Evolutionary conservation across 257 asterid species (phyloP).

Genomic region (Mentha longifolia): DNA sequence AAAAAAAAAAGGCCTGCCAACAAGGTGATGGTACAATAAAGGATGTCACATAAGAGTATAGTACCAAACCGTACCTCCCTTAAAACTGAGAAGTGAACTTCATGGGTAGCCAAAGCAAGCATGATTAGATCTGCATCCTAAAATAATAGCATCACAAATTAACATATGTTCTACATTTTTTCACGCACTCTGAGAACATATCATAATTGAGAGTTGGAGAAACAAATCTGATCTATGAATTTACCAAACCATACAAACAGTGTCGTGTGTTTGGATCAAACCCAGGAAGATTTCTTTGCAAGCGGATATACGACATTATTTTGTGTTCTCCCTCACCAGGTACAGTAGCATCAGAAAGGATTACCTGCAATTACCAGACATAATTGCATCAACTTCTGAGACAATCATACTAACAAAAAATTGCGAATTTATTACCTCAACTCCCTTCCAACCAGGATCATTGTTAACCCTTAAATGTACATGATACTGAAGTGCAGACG

Average conservation of each 20-base stretch:
- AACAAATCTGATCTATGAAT: conserved; percentile 20
- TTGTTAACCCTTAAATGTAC: conserved; percentile 51
- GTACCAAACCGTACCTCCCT: conserved; percentile 52
- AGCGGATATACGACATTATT: conserved; percentile 73
- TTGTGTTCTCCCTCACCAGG: conserved; percentile 92
- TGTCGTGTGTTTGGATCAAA: conserved; percentile 76
- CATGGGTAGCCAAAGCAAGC: conserved; percentile 72
- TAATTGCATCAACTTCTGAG: conserved; percentile 18
- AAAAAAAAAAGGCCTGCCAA: too few species aligned
- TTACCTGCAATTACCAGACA: conserved; percentile 50
- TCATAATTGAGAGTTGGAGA: conserved; percentile 8
- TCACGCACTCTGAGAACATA: conserved; percentile 6
- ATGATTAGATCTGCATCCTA: conserved; percentile 78
- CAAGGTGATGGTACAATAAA: background rate
- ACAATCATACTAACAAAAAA: conserved; percentile 16
- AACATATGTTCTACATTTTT: conserved; percentile 7
- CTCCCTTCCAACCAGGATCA: conserved; percentile 64
- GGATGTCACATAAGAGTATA: conserved; percentile 18
- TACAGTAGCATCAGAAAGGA: conserved; percentile 78
- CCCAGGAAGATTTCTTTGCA: conserved; percentile 76
- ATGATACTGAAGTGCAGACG: conserved; percentile 60
- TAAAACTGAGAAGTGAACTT: conserved; percentile 66
- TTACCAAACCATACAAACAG: conserved; percentile 81
- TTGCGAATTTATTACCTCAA: conserved; percentile 50
- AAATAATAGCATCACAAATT: conserved; percentile 17